Base-by-base conservation (phyloP, 2,329 filamentous ascomycete species). In the Tolypocladium album region DNA sequence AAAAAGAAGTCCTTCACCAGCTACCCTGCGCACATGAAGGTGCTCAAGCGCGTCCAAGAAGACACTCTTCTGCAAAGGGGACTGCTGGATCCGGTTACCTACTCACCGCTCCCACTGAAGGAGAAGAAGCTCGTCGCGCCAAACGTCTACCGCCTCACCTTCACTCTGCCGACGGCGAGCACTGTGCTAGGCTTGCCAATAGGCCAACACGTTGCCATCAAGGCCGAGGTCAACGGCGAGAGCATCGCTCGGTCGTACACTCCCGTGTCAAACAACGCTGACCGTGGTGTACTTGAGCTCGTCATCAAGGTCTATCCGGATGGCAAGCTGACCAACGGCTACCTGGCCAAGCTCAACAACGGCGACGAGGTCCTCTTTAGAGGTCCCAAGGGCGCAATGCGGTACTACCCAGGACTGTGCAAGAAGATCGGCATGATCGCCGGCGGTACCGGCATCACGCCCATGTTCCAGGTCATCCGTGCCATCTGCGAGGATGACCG, bases 401-500 rank as follows among this genome's bases (percentile, higher is more conserved):
- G 73, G 12, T 84, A 84, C 66, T 67, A 67, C 20, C 74, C 72
- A 24, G 74, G 73, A 0, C 69, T 77, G 0, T 73, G 71, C 56
- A 75, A 72, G 63, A 69, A 73, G 50, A 76, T 85, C 47, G 81
- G 81, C 60, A 84, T 85, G 82, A 67, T 85, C 1, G 81, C 79
- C 1, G 81, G 81, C 0, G 71, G 71, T 8, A 72, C 71, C 0
- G 71, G 71, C 13, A 72, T 73, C 42, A 73, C 52, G 0, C 71
- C 71, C 13, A 71, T 74, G 69, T 74, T 67, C 59, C 84, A 87
- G 66, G 70, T 88, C 8, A 85, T 87, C 66, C 79, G 83, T 4
- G 82, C 83, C 52, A 84, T 87, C 60, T 85, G 82, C 65, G 83
- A 86, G 66, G 80, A 87, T 59, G 74, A 79, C n/a, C 72, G 70